Evolutionary conservation across 192 early-diverging fungal species (phyloP).

Genomic region (Oehlia diaphana): DNA sequence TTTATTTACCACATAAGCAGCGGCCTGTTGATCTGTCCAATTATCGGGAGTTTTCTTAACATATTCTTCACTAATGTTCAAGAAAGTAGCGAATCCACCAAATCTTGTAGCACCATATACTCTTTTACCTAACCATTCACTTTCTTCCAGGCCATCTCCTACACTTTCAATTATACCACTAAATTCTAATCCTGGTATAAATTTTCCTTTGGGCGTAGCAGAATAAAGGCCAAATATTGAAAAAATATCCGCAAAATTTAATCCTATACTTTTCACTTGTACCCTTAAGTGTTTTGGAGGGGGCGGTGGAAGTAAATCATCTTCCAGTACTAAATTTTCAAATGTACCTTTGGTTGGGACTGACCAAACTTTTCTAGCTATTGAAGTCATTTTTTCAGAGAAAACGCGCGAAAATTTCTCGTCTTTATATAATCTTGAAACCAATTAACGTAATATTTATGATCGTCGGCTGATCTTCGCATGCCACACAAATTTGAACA

Average conservation of each 20-base stretch:
- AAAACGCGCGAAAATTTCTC: neutral
- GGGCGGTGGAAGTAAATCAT: constrained; percentile 8
- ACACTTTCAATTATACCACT: constrained; percentile 23
- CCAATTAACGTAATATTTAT: too few species aligned
- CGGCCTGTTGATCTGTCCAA: constrained; percentile 28
- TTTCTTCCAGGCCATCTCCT: constrained; percentile 8
- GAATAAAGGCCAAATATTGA: constrained; percentile 13
- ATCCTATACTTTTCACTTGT: neutral
- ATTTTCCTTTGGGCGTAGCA: constrained; percentile 16
- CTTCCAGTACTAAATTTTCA: neutral
- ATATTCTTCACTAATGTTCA: constrained; percentile 5
- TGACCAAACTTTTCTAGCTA: neutral
- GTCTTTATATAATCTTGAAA: too few species aligned
- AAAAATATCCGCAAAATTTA: constrained; percentile 25
- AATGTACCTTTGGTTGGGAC: neutral
- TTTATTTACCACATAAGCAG: constrained; percentile 22
- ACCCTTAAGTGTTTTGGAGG: constrained; percentile 7
- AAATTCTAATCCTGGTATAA: constrained; percentile 28
- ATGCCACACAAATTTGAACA: too few species aligned
- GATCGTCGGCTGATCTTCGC: too few species aligned
- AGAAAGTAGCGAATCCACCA: constrained; percentile 23
- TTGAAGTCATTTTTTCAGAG: neutral
- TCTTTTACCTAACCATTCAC: constrained; percentile 27
- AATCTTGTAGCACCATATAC: constrained; percentile 28
- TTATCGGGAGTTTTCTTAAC: constrained; percentile 10